Evolutionary conservation across 169 alveolate species (phyloP), one percentile per base, ranked within the genome.

Genomic region (Plasmodium berghei): DNA sequence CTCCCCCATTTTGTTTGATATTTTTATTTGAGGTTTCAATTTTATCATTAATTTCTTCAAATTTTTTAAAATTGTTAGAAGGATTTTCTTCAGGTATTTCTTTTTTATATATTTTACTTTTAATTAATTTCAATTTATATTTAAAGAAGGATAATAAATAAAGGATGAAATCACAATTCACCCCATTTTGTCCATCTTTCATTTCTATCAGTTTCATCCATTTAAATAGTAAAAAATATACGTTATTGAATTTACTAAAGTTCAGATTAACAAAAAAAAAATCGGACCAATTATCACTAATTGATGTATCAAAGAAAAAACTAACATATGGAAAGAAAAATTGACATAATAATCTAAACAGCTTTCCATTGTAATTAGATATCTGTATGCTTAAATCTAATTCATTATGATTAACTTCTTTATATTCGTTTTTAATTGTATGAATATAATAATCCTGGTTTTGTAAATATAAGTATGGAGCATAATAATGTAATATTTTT

Each of bases 221-320:
- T 42, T 54, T 26, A 56, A 66, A 80, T 80, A 80, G 20, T 55
- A 80, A 80, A 42, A 71, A 69, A 24, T 40, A 80, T 14, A 80
- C 90, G 20, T 80, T 80, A n/a, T 66, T 70, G 62, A 66, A 80
- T 80, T 80, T 80, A 46, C 90, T 80, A 70, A 80, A 80, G 48
- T 46, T 80, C 16, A 80, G 55, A 46, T 80, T 80, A 54, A 80
- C 73, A 40, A 80, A 80, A 66, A 80, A 80, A 66, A 80, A 80
- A 16, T 72, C 34, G 66, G 90, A 55, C 90, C 90, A 80, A 1
- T 61, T 66, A 9, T 80, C 85, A 61, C 49, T 69, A 9, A 80
- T 48, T 48, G 83, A 26, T 16, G 69, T 67, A 67, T 80, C 90
- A 48, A 80, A 67, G 63, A 66, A 80, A 40, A 66, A 10, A 45